Conservation (phyloP, 1,284 basidiomycete species). For the Pyrrhoderma noxium region DNA sequence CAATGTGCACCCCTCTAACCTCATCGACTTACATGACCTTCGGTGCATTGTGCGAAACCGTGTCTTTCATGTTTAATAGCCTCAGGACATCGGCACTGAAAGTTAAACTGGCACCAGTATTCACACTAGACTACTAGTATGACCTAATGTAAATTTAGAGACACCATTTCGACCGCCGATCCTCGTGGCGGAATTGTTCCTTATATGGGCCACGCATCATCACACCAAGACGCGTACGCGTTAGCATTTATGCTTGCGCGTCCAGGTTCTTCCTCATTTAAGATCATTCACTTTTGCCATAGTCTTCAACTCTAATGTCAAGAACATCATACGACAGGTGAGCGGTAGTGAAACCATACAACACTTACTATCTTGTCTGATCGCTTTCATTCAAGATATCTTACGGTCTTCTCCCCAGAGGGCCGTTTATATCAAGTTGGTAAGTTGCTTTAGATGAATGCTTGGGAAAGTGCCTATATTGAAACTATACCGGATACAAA, state of each 20-base stretch:
- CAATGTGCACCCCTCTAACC: not conserved
- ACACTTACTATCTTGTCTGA: not conserved
- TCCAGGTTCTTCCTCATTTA: constrained; percentile 26
- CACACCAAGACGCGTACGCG: not conserved
- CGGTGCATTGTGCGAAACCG: constrained; percentile 81
- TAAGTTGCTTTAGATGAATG: constrained; percentile 35
- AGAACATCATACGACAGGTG: constrained; percentile 78
- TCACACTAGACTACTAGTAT: too few relatives aligned
- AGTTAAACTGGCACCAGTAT: too few relatives aligned
- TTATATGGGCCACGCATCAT: not conserved
- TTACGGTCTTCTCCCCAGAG: constrained; percentile 93
- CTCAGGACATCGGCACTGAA: too few relatives aligned
- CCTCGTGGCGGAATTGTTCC: constrained; percentile 14
- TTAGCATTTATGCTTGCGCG: constrained; percentile 39
- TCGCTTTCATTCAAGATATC: constrained; percentile 44
- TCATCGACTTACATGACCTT: constrained; percentile 77
- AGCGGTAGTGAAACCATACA: too few relatives aligned
- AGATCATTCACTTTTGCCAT: not conserved
- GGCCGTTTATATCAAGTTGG: constrained; percentile 96
- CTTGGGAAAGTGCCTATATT: not conserved
- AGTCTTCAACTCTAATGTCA: constrained; percentile 46
- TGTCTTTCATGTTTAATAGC: constrained; percentile 63
- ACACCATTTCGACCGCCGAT: constrained; percentile 10
- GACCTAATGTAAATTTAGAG: not conserved
- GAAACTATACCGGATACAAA: constrained; percentile 28